Conservation (phyloP, 768 basidiomycete genomes). For the Phanerochaete sordida region DNA sequence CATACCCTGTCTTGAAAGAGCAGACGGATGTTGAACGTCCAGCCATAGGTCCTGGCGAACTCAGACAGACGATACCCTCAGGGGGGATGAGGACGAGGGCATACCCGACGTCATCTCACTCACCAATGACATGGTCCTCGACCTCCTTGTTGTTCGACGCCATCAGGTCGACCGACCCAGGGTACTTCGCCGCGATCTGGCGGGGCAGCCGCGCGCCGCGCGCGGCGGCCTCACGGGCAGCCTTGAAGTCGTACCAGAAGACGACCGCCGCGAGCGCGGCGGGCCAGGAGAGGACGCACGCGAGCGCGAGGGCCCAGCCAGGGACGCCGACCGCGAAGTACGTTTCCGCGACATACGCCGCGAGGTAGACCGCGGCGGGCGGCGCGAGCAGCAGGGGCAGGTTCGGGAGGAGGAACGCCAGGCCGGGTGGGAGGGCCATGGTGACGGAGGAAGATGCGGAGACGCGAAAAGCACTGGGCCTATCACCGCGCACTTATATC, state of each 20-base stretch:
- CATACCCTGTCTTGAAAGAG: slow-evolving; percentile 36
- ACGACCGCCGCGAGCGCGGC: slow-evolving; percentile 10
- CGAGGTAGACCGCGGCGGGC: slow-evolving; percentile 1
- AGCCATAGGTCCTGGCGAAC: slow-evolving; percentile 15
- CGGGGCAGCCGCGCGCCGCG: slow-evolving; percentile 13
- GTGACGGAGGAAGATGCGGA: slow-evolving; percentile 18
- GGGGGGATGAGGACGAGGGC: no score
- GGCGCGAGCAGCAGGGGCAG: slow-evolving; percentile 10
- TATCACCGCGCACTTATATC: neutral
- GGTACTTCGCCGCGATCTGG: slow-evolving; percentile 8
- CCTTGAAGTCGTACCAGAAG: slow-evolving; percentile 10
- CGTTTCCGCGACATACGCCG: neutral
- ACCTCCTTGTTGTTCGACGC: neutral
- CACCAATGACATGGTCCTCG: slow-evolving; percentile 5
- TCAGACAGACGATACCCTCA: slow-evolving; percentile 1
- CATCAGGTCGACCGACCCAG: slow-evolving; percentile 17
- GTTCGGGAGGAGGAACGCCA: slow-evolving; percentile 7
- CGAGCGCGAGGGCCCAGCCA: slow-evolving; percentile 11
- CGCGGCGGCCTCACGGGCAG: slow-evolving; percentile 10
- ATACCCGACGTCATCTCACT: no score
- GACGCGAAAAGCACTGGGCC: neutral
- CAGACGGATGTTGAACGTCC: slow-evolving; percentile 21
- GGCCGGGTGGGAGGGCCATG: slow-evolving; percentile 13
- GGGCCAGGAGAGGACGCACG: slow-evolving; percentile 17
- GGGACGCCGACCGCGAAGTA: neutral